Percentiles rank a stretch among this genome's conserved stretches.
Conservation (phyloP, 768 basidiomycete genomes). For the Boletales sp. region DNA sequence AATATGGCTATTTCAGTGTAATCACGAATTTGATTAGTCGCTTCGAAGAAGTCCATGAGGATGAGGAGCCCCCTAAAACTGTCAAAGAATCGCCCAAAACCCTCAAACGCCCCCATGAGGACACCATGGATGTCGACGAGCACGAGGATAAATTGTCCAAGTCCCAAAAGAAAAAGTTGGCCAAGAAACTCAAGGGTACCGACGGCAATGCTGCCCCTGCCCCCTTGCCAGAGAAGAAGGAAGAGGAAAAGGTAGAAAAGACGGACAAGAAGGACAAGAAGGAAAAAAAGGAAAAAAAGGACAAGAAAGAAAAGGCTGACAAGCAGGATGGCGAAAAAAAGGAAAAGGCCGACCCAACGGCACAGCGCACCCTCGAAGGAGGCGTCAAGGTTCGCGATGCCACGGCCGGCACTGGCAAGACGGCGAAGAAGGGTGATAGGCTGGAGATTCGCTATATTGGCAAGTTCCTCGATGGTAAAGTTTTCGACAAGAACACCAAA, state of each 20-base stretch:
- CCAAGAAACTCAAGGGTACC: conserved; percentile 72
- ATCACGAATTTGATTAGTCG: conserved; percentile 36
- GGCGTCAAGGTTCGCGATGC: conserved; percentile 77
- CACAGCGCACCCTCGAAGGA: conserved; percentile 45
- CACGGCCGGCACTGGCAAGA: conserved; percentile 78
- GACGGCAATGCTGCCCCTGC: conserved; percentile 41
- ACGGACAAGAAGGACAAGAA: conserved; percentile 46
- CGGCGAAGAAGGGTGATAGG: conserved; percentile 81
- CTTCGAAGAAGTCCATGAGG: conserved; percentile 65
- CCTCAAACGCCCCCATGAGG: conserved; percentile 72
- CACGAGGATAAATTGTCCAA: conserved; percentile 42
- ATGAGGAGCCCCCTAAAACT: conserved; percentile 34
- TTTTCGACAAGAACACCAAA: conserved; percentile 78
- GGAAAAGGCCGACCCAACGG: conserved; percentile 26
- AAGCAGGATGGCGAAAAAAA: conserved; percentile 33
- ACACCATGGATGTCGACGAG: conserved; percentile 42
- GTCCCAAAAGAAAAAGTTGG: conserved; percentile 55
- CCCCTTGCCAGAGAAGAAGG: conserved; percentile 20
- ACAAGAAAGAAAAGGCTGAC: conserved; percentile 34
- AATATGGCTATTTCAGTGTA: not conserved
- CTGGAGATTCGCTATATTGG: conserved; percentile 92
- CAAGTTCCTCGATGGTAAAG: conserved; percentile 71
- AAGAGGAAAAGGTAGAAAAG: conserved; percentile 36
- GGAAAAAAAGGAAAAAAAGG: conserved; percentile 28
- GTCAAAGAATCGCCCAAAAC: conserved; percentile 34